These are phyloP conservation scores for Gossypium trilobum DNA, from an alignment of 441 rosid species.

Conservation along the genomic window DNA sequence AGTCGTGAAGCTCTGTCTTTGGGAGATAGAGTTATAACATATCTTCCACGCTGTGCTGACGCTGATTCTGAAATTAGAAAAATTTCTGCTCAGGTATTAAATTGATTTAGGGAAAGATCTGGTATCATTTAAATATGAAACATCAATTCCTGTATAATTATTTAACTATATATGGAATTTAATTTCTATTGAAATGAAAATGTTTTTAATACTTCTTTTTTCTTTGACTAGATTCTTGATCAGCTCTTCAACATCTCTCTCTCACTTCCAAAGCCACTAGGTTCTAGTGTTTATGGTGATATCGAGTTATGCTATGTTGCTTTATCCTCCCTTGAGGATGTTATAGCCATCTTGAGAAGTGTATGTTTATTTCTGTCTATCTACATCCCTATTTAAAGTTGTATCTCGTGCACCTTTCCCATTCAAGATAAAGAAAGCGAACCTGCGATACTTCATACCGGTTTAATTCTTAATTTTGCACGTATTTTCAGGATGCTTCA, in stretches of 20 bases:
- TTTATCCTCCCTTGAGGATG: slow-evolving; percentile 91
- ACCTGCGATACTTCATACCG: background rate
- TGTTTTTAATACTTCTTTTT: slow-evolving; percentile 4
- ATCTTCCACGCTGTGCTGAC: slow-evolving; percentile 99
- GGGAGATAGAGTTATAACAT: slow-evolving; percentile 88
- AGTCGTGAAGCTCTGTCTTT: slow-evolving; percentile 86
- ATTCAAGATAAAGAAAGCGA: background rate
- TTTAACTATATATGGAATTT: background rate
- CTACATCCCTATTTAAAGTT: slow-evolving; percentile 2
- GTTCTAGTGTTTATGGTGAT: slow-evolving; percentile 44
- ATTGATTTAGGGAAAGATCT: slow-evolving; percentile 12
- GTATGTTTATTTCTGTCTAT: slow-evolving; percentile 36
- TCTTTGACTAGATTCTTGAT: slow-evolving; percentile 67
- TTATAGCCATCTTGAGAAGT: slow-evolving; percentile 85
- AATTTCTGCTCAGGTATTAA: slow-evolving; percentile 77
- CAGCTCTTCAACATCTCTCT: slow-evolving; percentile 88
- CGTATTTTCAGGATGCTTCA: slow-evolving; percentile 78
- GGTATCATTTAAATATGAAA: slow-evolving; percentile 2
- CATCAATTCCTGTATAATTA: background rate
- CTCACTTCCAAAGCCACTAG: slow-evolving; percentile 72
- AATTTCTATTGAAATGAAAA: background rate
- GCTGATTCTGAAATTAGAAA: slow-evolving; percentile 86
- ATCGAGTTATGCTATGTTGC: slow-evolving; percentile 72
- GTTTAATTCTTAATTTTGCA: background rate
- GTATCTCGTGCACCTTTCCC: background rate